Percentiles rank a stretch among this genome's conserved stretches.
These are phyloP conservation scores for Blepharisma japonicum DNA, from an alignment of 73 alveolate genomes.

Conservation along the genomic window DNA sequence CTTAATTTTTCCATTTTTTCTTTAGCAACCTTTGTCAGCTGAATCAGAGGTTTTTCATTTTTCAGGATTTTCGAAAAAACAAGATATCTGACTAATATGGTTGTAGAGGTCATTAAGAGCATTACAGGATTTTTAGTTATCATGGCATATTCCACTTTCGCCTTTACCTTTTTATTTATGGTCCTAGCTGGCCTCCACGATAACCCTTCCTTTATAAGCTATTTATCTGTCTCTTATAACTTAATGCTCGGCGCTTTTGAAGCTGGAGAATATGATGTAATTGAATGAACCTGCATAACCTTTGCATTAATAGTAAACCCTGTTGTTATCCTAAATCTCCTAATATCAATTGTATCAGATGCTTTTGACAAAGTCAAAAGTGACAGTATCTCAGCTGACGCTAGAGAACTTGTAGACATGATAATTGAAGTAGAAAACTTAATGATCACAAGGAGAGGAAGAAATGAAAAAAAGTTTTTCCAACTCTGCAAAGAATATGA, in stretches of 20 bases:
- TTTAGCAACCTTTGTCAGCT: not conserved
- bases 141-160: not conserved
- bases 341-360: conserved; percentile 50
- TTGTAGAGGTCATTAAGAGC: not conserved
- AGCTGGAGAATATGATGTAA: not conserved
- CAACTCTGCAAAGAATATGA: too few relatives aligned
- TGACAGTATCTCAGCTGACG: conserved; percentile 6
- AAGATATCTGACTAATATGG: conserved; percentile 15
- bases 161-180: conserved; percentile 6
- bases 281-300: conserved; percentile 29
- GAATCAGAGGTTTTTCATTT: conserved; percentile 27
- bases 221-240: not conserved
- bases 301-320: conserved; percentile 38
- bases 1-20: not conserved
- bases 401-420: conserved; percentile 15
- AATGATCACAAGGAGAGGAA: conserved; percentile 3
- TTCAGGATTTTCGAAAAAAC: not conserved
- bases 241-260: conserved; percentile 15
- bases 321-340: conserved; percentile 47
- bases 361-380: conserved; percentile 38
- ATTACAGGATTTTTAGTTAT: not conserved
- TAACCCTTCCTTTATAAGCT: not conserved
- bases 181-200: not conserved
- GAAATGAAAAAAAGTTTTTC: not conserved
- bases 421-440: conserved; percentile 27